Evolutionary conservation across 257 asterid species (phyloP).

Genomic region (Catharanthus roseus): DNA sequence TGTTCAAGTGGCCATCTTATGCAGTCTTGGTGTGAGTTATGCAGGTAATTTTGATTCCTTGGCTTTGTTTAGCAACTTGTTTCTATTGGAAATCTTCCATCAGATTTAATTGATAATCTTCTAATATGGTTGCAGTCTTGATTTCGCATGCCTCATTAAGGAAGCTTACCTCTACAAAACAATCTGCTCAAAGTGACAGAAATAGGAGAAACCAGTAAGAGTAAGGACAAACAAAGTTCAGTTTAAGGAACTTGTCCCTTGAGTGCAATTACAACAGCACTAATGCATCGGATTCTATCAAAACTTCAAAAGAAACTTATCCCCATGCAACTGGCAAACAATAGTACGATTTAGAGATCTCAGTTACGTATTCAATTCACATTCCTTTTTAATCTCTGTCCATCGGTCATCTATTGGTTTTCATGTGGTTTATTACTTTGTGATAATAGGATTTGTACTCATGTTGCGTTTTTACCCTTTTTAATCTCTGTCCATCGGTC

Average conservation of each 20-base stretch:
- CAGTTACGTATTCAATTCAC: background rate
- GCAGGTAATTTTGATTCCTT: slow-evolving; percentile 44
- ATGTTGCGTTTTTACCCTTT: no score
- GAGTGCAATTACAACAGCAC: background rate
- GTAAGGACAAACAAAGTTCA: slow-evolving; percentile 1
- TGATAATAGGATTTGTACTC: background rate
- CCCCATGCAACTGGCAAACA: no score
- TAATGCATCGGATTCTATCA: no score
- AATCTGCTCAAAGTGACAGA: slow-evolving; percentile 38
- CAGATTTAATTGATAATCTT: background rate
- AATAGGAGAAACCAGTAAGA: slow-evolving; percentile 27
- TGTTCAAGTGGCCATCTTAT: slow-evolving; percentile 63
- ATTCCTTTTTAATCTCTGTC: background rate
- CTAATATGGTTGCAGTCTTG: slow-evolving; percentile 48
- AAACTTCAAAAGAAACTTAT: no score
- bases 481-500: no score
- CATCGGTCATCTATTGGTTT: background rate
- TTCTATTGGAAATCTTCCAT: background rate
- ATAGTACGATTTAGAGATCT: background rate
- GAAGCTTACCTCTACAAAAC: slow-evolving; percentile 68
- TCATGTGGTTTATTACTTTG: background rate
- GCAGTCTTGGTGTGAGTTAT: slow-evolving; percentile 60
- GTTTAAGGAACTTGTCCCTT: background rate
- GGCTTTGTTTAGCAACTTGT: background rate
- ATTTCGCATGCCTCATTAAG: slow-evolving; percentile 80